Conservation (phyloP, 306 rosid genomes). For the Luffa acutangula region DNA sequence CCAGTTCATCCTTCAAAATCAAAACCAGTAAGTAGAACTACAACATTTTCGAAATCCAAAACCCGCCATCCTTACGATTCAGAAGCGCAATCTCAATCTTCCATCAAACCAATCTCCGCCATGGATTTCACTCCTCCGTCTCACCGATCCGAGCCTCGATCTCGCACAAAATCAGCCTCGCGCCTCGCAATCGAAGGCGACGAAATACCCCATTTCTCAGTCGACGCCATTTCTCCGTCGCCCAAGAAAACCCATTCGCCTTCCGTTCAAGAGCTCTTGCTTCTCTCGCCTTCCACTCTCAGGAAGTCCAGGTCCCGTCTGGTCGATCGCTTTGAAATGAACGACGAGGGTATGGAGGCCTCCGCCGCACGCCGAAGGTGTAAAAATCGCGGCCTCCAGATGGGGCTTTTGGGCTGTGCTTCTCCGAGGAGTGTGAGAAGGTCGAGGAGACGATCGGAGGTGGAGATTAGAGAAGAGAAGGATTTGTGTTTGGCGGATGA, state of each 20-base stretch:
- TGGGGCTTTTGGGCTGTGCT: constrained; percentile 34
- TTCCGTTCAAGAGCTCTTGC: constrained; percentile 42
- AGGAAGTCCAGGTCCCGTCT: constrained; percentile 53
- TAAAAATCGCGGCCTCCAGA: constrained; percentile 29
- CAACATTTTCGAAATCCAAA: neutral
- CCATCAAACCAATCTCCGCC: neutral
- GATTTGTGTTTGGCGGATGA: constrained; percentile 43
- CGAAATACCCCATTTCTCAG: constrained; percentile 29
- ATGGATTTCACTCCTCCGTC: constrained; percentile 49
- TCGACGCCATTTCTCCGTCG: constrained; percentile 22
- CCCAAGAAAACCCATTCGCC: constrained; percentile 27
- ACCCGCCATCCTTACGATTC: neutral
- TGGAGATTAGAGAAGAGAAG: constrained; percentile 54
- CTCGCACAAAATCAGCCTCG: constrained; percentile 32
- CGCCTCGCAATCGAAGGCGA: constrained; percentile 18
- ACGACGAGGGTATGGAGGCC: constrained; percentile 36
- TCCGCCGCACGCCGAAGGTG: constrained; percentile 31
- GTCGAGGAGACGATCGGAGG: constrained; percentile 44
- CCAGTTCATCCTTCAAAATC: neutral
- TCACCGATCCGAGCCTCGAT: constrained; percentile 19
- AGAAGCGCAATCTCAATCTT: neutral
- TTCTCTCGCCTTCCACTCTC: constrained; percentile 49
- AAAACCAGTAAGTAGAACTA: neutral
- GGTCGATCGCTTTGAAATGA: constrained; percentile 35
- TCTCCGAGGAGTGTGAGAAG: constrained; percentile 65